These are phyloP conservation scores for Penicillium sp. DNA, from an alignment of 2,329 filamentous ascomycete species.

Conservation along the genomic window DNA sequence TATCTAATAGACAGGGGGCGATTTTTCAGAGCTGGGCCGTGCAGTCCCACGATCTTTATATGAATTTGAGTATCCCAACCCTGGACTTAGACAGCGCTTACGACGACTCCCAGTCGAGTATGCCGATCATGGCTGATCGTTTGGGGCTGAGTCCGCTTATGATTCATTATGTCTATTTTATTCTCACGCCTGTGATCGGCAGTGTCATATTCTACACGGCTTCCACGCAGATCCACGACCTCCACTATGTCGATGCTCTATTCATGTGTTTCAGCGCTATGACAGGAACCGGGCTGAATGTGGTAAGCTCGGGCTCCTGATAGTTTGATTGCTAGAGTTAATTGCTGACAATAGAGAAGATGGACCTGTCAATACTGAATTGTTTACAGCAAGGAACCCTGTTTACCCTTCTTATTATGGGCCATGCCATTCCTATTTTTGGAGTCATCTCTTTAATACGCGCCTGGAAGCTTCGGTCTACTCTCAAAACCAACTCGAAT, in stretches of 20 bases:
- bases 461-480: not conserved
- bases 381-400: slow-evolving; percentile 64
- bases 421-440: slow-evolving; percentile 61
- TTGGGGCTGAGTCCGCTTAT: slow-evolving; percentile 55
- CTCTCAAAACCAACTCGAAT: not conserved
- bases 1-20: not conserved
- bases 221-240: slow-evolving; percentile 47
- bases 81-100: slow-evolving; percentile 2
- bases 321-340: not conserved
- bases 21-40: not conserved
- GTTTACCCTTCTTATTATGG: slow-evolving; percentile 61
- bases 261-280: slow-evolving; percentile 64
- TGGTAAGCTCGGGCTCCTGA: slow-evolving; percentile 34
- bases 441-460: slow-evolving; percentile 4
- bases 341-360: slow-evolving; percentile 12
- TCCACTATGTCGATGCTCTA: slow-evolving; percentile 60
- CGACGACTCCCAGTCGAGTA: slow-evolving; percentile 13
- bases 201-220: slow-evolving; percentile 58
- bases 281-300: slow-evolving; percentile 63
- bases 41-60: slow-evolving; percentile 1
- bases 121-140: slow-evolving; percentile 23
- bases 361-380: slow-evolving; percentile 55
- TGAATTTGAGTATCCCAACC: slow-evolving; percentile 1
- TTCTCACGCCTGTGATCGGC: slow-evolving; percentile 50
- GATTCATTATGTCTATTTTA: slow-evolving; percentile 63